Conservation (phyloP, 805 yeast species). For the Wickerhamomyces queroliae region DNA sequence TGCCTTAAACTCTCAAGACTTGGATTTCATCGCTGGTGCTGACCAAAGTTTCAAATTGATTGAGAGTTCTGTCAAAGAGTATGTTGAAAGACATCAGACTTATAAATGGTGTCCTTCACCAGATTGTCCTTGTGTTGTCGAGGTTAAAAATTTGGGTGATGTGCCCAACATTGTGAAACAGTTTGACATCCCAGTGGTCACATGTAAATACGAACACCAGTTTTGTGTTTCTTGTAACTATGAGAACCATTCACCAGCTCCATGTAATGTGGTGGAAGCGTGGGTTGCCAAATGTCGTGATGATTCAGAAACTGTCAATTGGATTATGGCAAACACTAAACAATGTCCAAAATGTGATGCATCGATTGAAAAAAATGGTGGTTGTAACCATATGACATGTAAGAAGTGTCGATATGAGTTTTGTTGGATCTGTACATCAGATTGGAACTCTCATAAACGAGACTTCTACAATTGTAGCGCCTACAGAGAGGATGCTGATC, state of each 20-base stretch:
- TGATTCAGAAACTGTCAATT: conserved; percentile 82
- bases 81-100: conserved; percentile 43
- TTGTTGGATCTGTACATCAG: conserved; percentile 88
- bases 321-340: conserved; percentile 83
- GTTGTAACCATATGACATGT: conserved; percentile 96
- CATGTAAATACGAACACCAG: conserved; percentile 58
- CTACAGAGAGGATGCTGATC: conserved; percentile 24
- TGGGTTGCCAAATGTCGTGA: conserved; percentile 82
- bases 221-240: conserved; percentile 76
- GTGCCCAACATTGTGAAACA: conserved; percentile 5
- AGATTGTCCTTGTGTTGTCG: conserved; percentile 62
- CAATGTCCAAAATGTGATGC: conserved; percentile 79
- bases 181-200: conserved; percentile 55
- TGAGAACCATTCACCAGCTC: conserved; percentile 81
- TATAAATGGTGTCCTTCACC: conserved; percentile 83
- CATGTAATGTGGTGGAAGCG: conserved; percentile 57
- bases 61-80: conserved; percentile 37
- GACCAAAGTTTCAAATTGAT: conserved; percentile 25
- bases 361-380: conserved; percentile 88
- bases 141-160: conserved; percentile 14
- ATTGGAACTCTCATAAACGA: conserved; percentile 68
- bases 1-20: conserved; percentile 30
- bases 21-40: conserved; percentile 33
- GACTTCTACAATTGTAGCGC: conserved; percentile 63
- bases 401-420: conserved; percentile 70